These are phyloP conservation scores for Infundibulicybe gibba DNA, from an alignment of 768 basidiomycete species.

Conservation along the genomic window DNA sequence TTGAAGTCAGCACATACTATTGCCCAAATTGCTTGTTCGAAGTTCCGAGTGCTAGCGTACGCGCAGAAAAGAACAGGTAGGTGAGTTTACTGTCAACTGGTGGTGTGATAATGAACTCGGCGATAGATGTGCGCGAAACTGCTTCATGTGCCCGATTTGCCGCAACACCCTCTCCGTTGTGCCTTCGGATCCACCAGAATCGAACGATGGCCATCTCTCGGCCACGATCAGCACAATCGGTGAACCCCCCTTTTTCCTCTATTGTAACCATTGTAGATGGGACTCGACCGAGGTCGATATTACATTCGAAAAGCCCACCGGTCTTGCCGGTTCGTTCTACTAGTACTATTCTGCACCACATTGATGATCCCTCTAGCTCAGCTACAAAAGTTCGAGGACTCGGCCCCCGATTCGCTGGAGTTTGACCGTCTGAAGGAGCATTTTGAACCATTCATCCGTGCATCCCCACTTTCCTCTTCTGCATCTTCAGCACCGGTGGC, in stretches of 20 bases:
- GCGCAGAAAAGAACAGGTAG: conserved; percentile 95
- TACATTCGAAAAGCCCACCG: conserved; percentile 95
- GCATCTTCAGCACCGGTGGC: conserved; percentile 41
- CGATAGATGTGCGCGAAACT: conserved; percentile 93
- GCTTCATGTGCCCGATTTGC: conserved; percentile 95
- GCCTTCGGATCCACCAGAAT: conserved; percentile 79
- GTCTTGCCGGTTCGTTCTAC: conserved; percentile 67
- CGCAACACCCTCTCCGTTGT: conserved; percentile 87
- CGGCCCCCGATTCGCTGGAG: conserved; percentile 79
- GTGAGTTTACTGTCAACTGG: conserved; percentile 2
- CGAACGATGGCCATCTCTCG: conserved; percentile 51
- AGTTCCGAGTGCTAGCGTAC: conserved; percentile 96
- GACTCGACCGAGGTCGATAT: conserved; percentile 89
- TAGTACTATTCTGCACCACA: conserved; percentile 1
- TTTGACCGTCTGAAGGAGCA: conserved; percentile 96
- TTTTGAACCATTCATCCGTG: conserved; percentile 91
- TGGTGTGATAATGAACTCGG: conserved; percentile 5
- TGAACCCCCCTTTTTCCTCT: conserved; percentile 87
- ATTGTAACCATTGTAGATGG: conserved; percentile 94
- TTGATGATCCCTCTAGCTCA: conserved; percentile 57
- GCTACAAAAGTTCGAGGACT: conserved; percentile 86
- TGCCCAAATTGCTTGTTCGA: conserved; percentile 99
- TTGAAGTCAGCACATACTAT: conserved; percentile 96
- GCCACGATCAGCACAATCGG: conserved; percentile 58
- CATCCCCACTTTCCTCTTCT: conserved; percentile 72